phyloP scores from a whole-genome alignment of 768 basidiomycete species.

The Tricholoma bakamatsutake region DNA sequence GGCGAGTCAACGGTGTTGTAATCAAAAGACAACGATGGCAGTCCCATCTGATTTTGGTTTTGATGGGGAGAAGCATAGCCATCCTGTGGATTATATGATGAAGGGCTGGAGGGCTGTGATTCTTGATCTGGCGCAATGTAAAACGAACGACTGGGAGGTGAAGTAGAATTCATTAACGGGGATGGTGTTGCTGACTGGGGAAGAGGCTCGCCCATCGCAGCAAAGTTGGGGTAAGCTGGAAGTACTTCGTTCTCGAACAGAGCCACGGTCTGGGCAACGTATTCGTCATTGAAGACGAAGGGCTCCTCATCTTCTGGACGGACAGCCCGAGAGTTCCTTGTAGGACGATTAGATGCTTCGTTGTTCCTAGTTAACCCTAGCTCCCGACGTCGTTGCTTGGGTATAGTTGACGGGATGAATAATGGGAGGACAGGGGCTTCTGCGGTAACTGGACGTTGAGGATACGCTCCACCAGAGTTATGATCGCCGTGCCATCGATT shows the following conservation, averaged over 20 bases:
- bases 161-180: conserved; percentile 6
- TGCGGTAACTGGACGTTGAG: background rate
- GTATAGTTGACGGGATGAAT: background rate
- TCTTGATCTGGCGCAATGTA: conserved; percentile 10
- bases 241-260: conserved; percentile 30
- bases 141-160: conserved; percentile 14
- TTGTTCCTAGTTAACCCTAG: background rate
- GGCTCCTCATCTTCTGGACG: conserved; percentile 27
- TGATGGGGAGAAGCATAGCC: conserved; percentile 9
- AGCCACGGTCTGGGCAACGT: conserved; percentile 27
- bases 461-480: background rate
- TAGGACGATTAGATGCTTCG: background rate
- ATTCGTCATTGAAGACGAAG: conserved; percentile 30
- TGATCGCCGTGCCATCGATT: conserved; percentile 4
- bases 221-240: conserved; percentile 28
- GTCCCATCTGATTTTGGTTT: conserved; percentile 7
- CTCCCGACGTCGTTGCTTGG: background rate
- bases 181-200: conserved; percentile 1
- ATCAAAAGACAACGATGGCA: conserved; percentile 6
- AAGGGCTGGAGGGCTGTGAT: conserved; percentile 13
- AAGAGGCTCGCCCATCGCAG: conserved; percentile 8
- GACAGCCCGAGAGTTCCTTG: conserved; percentile 6
- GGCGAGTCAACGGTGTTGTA: conserved; percentile 7
- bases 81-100: conserved; percentile 14
- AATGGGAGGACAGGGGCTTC: background rate